A percentile compares a stretch with the other conserved stretches of the same genome.
These are phyloP conservation scores for Penicillium hesseltinei DNA, from an alignment of 2,329 filamentous ascomycete genomes.

Conservation along the genomic window DNA sequence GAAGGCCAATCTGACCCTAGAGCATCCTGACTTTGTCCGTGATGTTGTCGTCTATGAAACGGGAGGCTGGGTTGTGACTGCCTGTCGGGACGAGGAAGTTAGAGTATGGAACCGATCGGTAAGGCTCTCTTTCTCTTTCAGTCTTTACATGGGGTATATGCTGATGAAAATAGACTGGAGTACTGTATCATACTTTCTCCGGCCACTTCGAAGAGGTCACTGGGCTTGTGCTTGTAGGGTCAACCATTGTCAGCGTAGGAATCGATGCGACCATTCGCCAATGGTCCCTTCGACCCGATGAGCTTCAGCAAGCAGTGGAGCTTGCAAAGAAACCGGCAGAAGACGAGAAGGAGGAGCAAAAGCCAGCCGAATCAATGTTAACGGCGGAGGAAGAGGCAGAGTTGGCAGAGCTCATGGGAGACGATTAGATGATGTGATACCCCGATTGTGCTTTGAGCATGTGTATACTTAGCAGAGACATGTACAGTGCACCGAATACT, in stretches of 20 bases:
- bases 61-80: slow-evolving; percentile 78
- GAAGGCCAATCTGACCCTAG: slow-evolving; percentile 67
- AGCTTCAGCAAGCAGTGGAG: slow-evolving; percentile 58
- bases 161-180: slow-evolving; percentile 57
- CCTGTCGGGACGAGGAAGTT: slow-evolving; percentile 85
- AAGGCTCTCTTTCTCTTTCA: slow-evolving; percentile 17
- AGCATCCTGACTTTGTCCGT: slow-evolving; percentile 86
- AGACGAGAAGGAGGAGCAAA: slow-evolving; percentile 46
- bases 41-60: slow-evolving; percentile 69
- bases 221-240: slow-evolving; percentile 64
- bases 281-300: slow-evolving; percentile 70
- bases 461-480: neutral
- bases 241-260: slow-evolving; percentile 70
- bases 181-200: slow-evolving; percentile 68
- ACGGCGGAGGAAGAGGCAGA: slow-evolving; percentile 92
- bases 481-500: neutral
- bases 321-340: slow-evolving; percentile 47
- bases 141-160: neutral
- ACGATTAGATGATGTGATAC: slow-evolving; percentile 44
- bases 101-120: slow-evolving; percentile 76
- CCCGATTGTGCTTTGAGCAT: slow-evolving; percentile 10
- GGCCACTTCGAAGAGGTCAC: slow-evolving; percentile 96
- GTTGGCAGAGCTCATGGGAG: slow-evolving; percentile 84
- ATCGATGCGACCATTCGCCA: slow-evolving; percentile 86
- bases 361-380: slow-evolving; percentile 55